These are phyloP conservation scores for Eucalyptus cloeziana DNA, from an alignment of 345 rosid genomes.

Conservation along the genomic window DNA sequence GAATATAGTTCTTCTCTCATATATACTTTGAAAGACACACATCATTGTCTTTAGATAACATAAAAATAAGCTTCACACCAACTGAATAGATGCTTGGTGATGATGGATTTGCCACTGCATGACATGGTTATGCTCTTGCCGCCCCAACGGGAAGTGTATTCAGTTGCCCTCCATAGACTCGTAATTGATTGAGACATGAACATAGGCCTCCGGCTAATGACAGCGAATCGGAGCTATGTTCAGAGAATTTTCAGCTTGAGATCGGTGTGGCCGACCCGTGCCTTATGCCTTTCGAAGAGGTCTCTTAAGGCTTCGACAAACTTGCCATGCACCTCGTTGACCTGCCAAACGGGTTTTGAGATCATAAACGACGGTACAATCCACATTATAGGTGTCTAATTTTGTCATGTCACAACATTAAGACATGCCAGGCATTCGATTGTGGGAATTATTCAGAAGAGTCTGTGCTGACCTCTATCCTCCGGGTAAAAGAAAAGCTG, in stretches of 20 bases:
- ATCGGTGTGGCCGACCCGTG: constrained; percentile 7
- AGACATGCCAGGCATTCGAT: neutral
- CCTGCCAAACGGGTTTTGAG: constrained; percentile 6
- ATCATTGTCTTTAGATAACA: neutral
- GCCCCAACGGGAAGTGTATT: neutral
- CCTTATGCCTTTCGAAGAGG: constrained; percentile 25
- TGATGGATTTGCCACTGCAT: neutral
- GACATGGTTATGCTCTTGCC: neutral
- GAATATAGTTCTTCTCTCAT: too few relatives aligned
- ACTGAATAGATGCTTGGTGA: neutral
- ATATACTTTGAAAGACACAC: neutral
- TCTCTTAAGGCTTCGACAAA: constrained; percentile 13
- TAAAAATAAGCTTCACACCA: neutral
- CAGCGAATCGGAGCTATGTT: neutral
- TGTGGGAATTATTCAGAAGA: neutral
- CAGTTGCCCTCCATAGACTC: neutral
- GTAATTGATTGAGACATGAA: neutral
- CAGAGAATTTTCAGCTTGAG: constrained; percentile 16
- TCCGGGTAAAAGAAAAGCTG: neutral
- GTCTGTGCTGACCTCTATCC: neutral
- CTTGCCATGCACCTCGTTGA: constrained; percentile 12
- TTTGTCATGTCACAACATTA: neutral
- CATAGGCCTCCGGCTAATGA: neutral
- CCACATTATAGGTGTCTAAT: neutral
- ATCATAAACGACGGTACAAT: neutral